Evolutionary conservation across 495 filamentous ascomycete species (phyloP).

Genomic region (Aspergillus baeticus): DNA sequence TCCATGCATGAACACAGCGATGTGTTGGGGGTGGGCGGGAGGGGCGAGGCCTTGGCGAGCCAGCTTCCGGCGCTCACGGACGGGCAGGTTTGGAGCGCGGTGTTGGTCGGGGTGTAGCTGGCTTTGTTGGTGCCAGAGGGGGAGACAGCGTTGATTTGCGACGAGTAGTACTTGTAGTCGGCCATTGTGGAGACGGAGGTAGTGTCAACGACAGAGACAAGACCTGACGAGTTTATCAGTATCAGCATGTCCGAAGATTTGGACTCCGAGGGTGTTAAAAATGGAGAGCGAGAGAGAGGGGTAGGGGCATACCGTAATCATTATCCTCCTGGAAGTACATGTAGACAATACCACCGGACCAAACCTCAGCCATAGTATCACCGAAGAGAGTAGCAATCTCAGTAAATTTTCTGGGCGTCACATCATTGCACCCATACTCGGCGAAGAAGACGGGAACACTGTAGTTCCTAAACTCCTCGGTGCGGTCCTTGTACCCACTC

Average conservation of each 20-base stretch:
- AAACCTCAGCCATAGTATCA: conserved; percentile 74
- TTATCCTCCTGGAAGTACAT: conserved; percentile 95
- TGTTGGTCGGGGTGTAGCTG: conserved; percentile 77
- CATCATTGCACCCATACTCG: conserved; percentile 93
- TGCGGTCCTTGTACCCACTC: conserved; percentile 78
- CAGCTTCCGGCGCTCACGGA: conserved; percentile 55
- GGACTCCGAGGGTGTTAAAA: too few species aligned
- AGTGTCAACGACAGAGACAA: conserved; percentile 67
- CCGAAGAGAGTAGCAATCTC: conserved; percentile 86
- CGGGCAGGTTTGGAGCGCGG: conserved; percentile 70
- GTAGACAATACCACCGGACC: conserved; percentile 94
- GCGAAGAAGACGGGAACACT: conserved; percentile 94
- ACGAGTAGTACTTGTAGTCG: conserved; percentile 75
- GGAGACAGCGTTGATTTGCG: conserved; percentile 63
- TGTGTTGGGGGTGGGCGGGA: conserved; percentile 79
- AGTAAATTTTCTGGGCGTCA: conserved; percentile 72
- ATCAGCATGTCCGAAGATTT: too few species aligned
- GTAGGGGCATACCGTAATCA: conserved; percentile 66
- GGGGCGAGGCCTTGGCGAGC: conserved; percentile 59
- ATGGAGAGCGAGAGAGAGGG: too few species aligned
- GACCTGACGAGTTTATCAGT: too few species aligned
- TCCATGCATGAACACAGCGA: conserved; percentile 82
- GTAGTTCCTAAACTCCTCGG: conserved; percentile 80
- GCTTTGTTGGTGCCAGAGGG: conserved; percentile 63
- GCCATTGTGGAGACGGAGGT: conserved; percentile 57